Evolutionary conservation across 2,329 filamentous ascomycete species (phyloP), one percentile per base, ranked within the genome.

Genomic region (Penicillium expansum): DNA sequence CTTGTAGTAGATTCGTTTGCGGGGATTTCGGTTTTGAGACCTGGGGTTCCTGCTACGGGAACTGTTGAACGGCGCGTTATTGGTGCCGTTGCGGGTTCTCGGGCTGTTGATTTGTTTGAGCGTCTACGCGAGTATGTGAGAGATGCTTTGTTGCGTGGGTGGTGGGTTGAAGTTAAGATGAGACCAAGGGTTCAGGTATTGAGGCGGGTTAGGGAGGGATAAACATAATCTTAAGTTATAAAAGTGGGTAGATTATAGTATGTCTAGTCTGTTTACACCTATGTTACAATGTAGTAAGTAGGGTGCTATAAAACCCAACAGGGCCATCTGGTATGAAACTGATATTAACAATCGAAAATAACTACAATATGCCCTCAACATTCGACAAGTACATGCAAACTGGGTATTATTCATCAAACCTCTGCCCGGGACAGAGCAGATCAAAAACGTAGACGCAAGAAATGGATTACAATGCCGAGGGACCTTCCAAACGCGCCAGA

Each of bases 401-500:
- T 59, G 64, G 64, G 60, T 63, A 67, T 67, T 65, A 67, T 64
- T 62, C 60, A 60, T 61, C 62, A 65, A 39, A 51, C 49, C 30
- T 54, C 45, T 39, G 39, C 42, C 32, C 20, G n/a, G 33, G 37
- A 16, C 44, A 32, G 20, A 14, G 32, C 53, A 62, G 52, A 42
- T 43, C 39, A 53, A 60, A 30, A 30, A 47, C 13, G 20, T 38
- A 52, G 51, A 56, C 35, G 48, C 35, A 53, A 43, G 20, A 24
- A 32, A 41, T 35, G 43, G 20, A 55, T 45, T 44, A 61, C 27
- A 65, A 33, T 32, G 51, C 58, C 8, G 62, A 51, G 1, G 63
- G 62, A 30, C 67, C 79, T 57, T 79, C 78, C 70, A 88, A 72
- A 64, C 82, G 82, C 58, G 82, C 82, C 72, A 97, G 82, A 74